Evolutionary conservation across 495 filamentous ascomycete species (phyloP).

Genomic region (Aspergillus cristatus): DNA sequence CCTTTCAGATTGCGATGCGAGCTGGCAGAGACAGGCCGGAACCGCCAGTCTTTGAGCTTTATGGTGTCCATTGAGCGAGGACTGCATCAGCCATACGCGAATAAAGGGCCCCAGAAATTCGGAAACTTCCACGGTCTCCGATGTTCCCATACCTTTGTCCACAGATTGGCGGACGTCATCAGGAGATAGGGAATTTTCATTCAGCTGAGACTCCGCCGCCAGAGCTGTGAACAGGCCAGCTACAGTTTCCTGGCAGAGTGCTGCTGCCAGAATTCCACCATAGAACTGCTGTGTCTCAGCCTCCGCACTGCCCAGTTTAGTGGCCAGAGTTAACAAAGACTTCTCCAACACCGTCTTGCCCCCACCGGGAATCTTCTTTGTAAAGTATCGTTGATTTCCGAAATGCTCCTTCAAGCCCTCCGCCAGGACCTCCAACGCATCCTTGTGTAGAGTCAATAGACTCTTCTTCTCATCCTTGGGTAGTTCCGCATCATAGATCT

Average conservation of each 20-base stretch:
- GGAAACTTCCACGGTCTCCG: constrained; percentile 34
- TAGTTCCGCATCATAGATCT: constrained; percentile 55
- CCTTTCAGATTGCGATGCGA: constrained; percentile 51
- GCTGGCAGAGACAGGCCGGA: constrained; percentile 32
- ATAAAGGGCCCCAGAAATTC: constrained; percentile 33
- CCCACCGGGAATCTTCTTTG: constrained; percentile 58
- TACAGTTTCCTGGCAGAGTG: constrained; percentile 64
- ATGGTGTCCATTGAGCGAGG: constrained; percentile 13
- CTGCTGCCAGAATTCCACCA: constrained; percentile 74
- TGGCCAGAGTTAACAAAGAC: constrained; percentile 50
- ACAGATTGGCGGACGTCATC: constrained; percentile 21
- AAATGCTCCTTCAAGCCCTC: constrained; percentile 70
- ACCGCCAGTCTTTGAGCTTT: constrained; percentile 24
- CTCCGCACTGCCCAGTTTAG: constrained; percentile 39
- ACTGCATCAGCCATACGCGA: constrained; percentile 32
- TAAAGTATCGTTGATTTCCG: constrained; percentile 83
- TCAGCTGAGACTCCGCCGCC: constrained; percentile 16
- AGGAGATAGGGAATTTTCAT: constrained; percentile 4
- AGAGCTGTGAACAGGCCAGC: constrained; percentile 35
- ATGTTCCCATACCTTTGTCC: constrained; percentile 25
- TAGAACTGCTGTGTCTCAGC: constrained; percentile 69
- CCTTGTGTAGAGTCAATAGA: constrained; percentile 62
- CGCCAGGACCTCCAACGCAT: constrained; percentile 59
- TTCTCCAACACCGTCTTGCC: constrained; percentile 72
- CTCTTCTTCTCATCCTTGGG: constrained; percentile 49